These are phyloP conservation scores for Gloeostereum incarnatum DNA, from an alignment of 768 basidiomycete species.

Conservation along the genomic window DNA sequence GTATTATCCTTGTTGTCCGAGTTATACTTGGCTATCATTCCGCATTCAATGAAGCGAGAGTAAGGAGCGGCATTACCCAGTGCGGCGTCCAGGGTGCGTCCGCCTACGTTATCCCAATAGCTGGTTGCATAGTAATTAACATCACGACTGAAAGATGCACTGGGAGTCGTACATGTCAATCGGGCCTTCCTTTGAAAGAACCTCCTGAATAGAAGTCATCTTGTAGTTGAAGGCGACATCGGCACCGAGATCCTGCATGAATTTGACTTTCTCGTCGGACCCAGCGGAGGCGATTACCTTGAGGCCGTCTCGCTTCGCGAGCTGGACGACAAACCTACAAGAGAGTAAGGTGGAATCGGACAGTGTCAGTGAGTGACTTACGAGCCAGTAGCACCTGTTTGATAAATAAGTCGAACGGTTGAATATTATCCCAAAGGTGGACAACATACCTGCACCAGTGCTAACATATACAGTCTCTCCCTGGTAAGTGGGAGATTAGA, in stretches of 20 bases:
- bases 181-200: conserved; percentile 46
- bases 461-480: conserved; percentile 33
- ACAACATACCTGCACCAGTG: conserved; percentile 23
- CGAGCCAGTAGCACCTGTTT: conserved; percentile 47
- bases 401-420: conserved; percentile 33
- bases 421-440: conserved; percentile 33
- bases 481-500: conserved; percentile 9
- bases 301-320: conserved; percentile 39
- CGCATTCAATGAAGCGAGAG: conserved; percentile 37
- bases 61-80: conserved; percentile 30
- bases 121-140: conserved; percentile 11
- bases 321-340: conserved; percentile 31
- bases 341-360: not conserved
- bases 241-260: conserved; percentile 49
- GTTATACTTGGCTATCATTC: conserved; percentile 4
- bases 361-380: conserved; percentile 18
- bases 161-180: conserved; percentile 28
- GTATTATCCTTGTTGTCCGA: conserved; percentile 11
- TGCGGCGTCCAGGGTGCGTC: conserved; percentile 48
- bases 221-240: conserved; percentile 75
- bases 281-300: conserved; percentile 70
- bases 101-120: conserved; percentile 55
- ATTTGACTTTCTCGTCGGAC: conserved; percentile 64
- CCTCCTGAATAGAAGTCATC: conserved; percentile 38
- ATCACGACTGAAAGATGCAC: not conserved